Evolutionary conservation across 1,284 basidiomycete genomes (phyloP).

Genomic region (Ustanciosporium gigantosporum): DNA sequence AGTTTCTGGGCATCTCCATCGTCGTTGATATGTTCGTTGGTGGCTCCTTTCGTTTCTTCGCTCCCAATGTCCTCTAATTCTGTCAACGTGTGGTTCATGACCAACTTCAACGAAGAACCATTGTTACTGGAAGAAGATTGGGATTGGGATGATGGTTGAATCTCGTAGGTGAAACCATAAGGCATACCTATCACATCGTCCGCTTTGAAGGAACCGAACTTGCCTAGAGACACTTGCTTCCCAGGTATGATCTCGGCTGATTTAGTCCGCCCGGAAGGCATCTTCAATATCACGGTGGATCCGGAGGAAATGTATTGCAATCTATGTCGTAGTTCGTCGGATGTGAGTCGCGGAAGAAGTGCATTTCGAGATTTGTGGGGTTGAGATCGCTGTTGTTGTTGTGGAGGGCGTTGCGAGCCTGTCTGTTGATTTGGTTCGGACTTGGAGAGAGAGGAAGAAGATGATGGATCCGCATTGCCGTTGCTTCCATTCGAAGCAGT

Average conservation of each 20-base stretch:
- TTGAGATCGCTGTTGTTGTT: constrained; percentile 5
- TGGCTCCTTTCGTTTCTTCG: constrained; percentile 54
- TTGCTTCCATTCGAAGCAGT: too few species aligned
- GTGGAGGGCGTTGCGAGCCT: too few species aligned
- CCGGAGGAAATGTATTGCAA: constrained; percentile 39
- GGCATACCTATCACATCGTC: constrained; percentile 58
- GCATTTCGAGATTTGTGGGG: constrained; percentile 9
- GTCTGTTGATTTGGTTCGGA: too few species aligned
- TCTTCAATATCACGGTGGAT: constrained; percentile 42
- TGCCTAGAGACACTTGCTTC: constrained; percentile 55
- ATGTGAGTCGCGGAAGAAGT: constrained; percentile 18
- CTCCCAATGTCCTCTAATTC: constrained; percentile 14
- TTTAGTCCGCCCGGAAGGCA: constrained; percentile 54
- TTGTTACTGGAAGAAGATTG: constrained; percentile 1
- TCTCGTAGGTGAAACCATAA: constrained; percentile 59
- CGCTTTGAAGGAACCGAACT: constrained; percentile 58
- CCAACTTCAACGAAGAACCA: constrained; percentile 14
- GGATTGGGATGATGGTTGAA: constrained; percentile 9
- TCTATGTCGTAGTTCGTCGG: constrained; percentile 30
- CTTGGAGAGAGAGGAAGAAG: too few species aligned
- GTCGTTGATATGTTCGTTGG: constrained; percentile 61
- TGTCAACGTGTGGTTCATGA: constrained; percentile 46
- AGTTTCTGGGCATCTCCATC: constrained; percentile 55
- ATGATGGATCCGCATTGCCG: too few species aligned
- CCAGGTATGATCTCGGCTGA: constrained; percentile 44